Evolutionary conservation across 768 basidiomycete genomes (phyloP), one percentile per base, ranked within the genome.

Genomic region (Ramaria sp.): DNA sequence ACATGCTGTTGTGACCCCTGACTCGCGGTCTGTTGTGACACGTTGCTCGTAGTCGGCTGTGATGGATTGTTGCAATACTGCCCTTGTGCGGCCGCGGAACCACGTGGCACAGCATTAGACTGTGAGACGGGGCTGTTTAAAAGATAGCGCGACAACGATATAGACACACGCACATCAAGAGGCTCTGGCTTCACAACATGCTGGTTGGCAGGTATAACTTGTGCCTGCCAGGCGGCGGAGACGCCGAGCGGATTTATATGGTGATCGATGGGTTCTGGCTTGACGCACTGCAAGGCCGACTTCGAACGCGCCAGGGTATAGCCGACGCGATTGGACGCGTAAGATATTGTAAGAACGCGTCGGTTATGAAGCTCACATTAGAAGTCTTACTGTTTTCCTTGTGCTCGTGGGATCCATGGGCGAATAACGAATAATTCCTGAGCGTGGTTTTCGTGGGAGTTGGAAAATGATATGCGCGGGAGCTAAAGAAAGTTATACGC

Each of bases 161-260:
- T 50, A 17, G 17, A 33, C 10, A 54, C 20, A 42, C 27, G n/a
- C 37, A 59, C 60, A 59, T 71, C 71, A 31, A 45, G 59, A 20
- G 62, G 63, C 57, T 74, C 72, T 6, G 65, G 42, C 58, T 75
- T 73, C 11, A 72, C 67, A 34, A 49, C 59, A 11, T 51, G 47
- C 51, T 5, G 46, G 12, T 22, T 17, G 20, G 46, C 46, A 47
- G 20, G 11, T 13, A 47, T 15, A 47, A 51, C 51, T 37, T 34
- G 46, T 17, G 31, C 24, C 57, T 60, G 61, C 53, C 57, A 59
- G 37, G 54, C 47, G 13, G 31, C 45, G 2, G 62, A 47, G 33
- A 31, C n/a, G 3, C 53, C 42, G 12, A 59, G 58, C 17, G 59
- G 60, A 1, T 63, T 53, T 24, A 66, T 55, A 4, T 46, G 57